Evolutionary conservation across 768 basidiomycete genomes (phyloP), one percentile per base, ranked within the genome.

Genomic region (Suillus alpinus): DNA sequence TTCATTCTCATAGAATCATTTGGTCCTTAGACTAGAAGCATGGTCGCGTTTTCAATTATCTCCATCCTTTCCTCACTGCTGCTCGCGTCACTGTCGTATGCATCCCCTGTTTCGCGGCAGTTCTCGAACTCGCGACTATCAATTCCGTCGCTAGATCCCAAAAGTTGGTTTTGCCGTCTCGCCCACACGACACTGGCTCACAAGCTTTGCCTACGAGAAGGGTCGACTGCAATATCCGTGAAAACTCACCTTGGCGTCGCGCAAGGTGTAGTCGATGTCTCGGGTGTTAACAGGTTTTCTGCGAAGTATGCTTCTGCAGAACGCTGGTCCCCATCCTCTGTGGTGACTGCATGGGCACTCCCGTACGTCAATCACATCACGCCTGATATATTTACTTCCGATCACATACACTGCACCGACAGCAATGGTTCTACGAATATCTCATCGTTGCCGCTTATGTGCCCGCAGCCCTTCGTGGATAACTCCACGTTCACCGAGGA

Each of bases 281-380:
- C 77, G 50, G 84, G 82, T 34, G 84, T 80, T 31, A 72, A 76
- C 56, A 78, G 88, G 44, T 91, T 86, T 68, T 69, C 83, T 36
- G 88, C 88, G 60, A 86, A 80, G 66, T 92, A 92, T 69, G 90
- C 84, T 8, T 77, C 76, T 59, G 86, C 87, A 6, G 62, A 75
- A 14, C 80, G 90, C 59, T 92, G 88, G 86, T 71, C 76, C 47
- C 75, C 81, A 6, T 86, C 90, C 1, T 73, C 78, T 3, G 66
- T 86, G 2, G 83, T 77, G 2, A 78, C 81, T 0, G 68, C 75
- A 10, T 91, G 89, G 90, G 65, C 71, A 59, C 76, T 88, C 43
- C 86, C 88, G 89, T 91, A 68, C 67, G 86, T 76, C 18, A 20
- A 36, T 39, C 58, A 56, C 47, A n/a, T 58, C 44, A 6, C 32